These are phyloP conservation scores for Chionographis japonica DNA, from an alignment of 106 monocot species.

Conservation along the genomic window DNA sequence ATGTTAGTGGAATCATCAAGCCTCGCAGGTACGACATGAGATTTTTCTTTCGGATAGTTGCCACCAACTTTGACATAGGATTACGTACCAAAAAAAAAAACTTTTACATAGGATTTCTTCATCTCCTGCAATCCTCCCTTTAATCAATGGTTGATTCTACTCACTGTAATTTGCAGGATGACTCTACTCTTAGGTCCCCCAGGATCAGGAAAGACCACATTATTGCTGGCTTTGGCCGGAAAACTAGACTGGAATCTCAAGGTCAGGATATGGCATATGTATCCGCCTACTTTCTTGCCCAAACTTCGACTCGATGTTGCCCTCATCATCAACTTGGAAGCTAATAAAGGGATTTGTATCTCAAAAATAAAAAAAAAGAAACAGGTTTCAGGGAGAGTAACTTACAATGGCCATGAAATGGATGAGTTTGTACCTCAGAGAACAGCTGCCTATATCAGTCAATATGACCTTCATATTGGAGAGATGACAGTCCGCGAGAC, in stretches of 20 bases:
- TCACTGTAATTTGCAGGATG: slow-evolving; percentile 31
- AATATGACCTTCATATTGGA: slow-evolving; percentile 59
- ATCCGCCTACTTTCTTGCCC: not conserved
- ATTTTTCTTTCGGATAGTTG: not conserved
- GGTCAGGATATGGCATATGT: slow-evolving; percentile 5
- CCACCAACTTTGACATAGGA: too few relatives aligned
- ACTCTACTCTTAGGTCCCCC: slow-evolving; percentile 58
- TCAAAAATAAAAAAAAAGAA: not conserved
- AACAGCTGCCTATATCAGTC: slow-evolving; percentile 63
- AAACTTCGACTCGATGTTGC: not conserved
- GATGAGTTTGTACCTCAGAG: slow-evolving; percentile 63
- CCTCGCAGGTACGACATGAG: slow-evolving; percentile 26
- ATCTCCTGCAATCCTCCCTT: too few relatives aligned
- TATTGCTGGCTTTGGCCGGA: slow-evolving; percentile 47
- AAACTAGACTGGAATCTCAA: slow-evolving; percentile 26
- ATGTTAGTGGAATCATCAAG: slow-evolving; percentile 43
- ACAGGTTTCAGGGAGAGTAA: slow-evolving; percentile 35
- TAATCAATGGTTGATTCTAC: not conserved
- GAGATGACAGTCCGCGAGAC: slow-evolving; percentile 69
- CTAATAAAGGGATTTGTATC: too few relatives aligned
- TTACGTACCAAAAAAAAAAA: too few relatives aligned
- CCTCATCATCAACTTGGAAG: too few relatives aligned
- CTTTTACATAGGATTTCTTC: too few relatives aligned
- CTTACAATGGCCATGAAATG: slow-evolving; percentile 63
- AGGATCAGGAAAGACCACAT: slow-evolving; percentile 60